Percentiles rank a stretch among this genome's conserved stretches.
These are phyloP conservation scores for Chlamydomonas sphaeroides DNA, from an alignment of 139 green algal genomes.

Conservation along the genomic window DNA sequence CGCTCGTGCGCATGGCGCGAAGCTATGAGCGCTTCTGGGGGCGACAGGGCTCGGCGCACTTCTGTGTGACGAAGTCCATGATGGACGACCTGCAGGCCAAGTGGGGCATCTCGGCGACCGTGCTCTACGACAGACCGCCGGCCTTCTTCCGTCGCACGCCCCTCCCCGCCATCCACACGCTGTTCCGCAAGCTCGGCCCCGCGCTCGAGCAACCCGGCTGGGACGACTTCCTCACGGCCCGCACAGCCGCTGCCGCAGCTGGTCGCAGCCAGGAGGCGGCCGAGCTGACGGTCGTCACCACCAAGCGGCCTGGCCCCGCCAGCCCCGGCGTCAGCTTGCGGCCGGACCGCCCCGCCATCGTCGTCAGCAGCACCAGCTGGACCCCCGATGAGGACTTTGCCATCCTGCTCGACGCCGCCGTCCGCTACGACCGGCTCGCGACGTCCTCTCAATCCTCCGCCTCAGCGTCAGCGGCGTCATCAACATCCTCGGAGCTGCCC, in stretches of 20 bases:
- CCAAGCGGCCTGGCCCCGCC: neutral
- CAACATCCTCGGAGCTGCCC: slow-evolving; percentile 38
- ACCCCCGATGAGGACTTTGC: slow-evolving; percentile 98
- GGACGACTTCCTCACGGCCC: slow-evolving; percentile 39
- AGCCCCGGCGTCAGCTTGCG: slow-evolving; percentile 25
- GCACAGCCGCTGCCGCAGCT: neutral
- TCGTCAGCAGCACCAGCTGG: slow-evolving; percentile 97
- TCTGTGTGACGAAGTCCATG: slow-evolving; percentile 95
- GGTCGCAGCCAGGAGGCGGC: neutral
- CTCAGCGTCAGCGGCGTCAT: neutral
- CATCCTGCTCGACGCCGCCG: slow-evolving; percentile 84
- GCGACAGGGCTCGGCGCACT: slow-evolving; percentile 26
- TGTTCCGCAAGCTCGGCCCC: slow-evolving; percentile 47
- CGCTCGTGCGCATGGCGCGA: slow-evolving; percentile 51
- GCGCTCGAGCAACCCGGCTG: slow-evolving; percentile 20
- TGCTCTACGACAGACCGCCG: slow-evolving; percentile 92
- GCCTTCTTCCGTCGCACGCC: slow-evolving; percentile 72
- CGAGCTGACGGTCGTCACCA: slow-evolving; percentile 27
- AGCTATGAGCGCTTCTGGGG: slow-evolving; percentile 76
- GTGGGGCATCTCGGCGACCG: slow-evolving; percentile 79
- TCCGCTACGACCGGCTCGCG: slow-evolving; percentile 47
- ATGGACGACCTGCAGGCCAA: slow-evolving; percentile 68
- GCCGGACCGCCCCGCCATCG: slow-evolving; percentile 77
- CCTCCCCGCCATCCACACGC: slow-evolving; percentile 27
- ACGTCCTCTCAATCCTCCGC: neutral